These are phyloP conservation scores for Kockiozyma suomiensis DNA, from an alignment of 805 yeast species.

Conservation along the genomic window DNA sequence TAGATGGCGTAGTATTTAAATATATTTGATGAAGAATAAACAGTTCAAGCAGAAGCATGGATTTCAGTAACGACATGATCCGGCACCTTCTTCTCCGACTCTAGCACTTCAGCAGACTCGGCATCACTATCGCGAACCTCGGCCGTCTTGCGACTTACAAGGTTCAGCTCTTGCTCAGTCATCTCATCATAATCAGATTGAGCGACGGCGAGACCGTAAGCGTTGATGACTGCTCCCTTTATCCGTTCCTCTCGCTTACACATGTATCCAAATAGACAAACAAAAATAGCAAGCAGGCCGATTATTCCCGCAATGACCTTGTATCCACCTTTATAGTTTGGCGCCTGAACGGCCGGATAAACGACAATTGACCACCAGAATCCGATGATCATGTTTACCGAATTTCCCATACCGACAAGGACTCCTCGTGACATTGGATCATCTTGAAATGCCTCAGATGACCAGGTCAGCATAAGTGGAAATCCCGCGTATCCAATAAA, in stretches of 20 bases:
- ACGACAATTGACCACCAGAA: constrained; percentile 44
- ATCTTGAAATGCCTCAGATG: constrained; percentile 21
- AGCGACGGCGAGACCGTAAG: constrained; percentile 16
- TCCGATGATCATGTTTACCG: constrained; percentile 34
- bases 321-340: constrained; percentile 43
- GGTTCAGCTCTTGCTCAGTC: neutral
- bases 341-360: constrained; percentile 43
- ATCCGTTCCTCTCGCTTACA: constrained; percentile 1
- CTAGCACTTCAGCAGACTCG: neutral
- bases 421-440: constrained; percentile 21
- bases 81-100: constrained; percentile 1
- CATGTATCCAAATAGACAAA: constrained; percentile 6
- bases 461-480: constrained; percentile 24
- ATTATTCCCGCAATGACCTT: constrained; percentile 31
- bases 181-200: neutral
- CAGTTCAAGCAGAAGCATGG: neutral
- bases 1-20: no score
- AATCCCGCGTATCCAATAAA: constrained; percentile 18
- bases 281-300: neutral
- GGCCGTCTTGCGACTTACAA: neutral
- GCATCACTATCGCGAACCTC: constrained; percentile 1
- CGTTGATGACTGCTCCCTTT: constrained; percentile 8
- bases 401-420: constrained; percentile 15
- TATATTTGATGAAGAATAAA: neutral
- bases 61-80: neutral